These are phyloP conservation scores for Cocos nucifera DNA, from an alignment of 176 grass and related monocot genomes.

Conservation along the genomic window DNA sequence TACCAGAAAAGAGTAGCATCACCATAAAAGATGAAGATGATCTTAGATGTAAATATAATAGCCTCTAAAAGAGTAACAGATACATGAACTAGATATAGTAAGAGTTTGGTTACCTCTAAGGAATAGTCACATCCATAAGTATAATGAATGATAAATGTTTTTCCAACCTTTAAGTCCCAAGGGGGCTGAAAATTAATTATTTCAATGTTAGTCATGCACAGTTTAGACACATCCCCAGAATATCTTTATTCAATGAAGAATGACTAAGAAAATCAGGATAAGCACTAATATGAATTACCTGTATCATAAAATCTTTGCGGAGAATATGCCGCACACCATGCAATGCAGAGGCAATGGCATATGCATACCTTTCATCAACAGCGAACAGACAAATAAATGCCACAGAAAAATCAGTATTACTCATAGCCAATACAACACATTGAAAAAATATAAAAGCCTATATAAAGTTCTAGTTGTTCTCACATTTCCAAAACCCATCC, in stretches of 20 bases:
- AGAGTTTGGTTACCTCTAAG: constrained; percentile 47
- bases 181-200: constrained; percentile 55
- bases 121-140: constrained; percentile 94
- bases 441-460: constrained; percentile 4
- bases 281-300: constrained; percentile 28
- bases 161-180: constrained; percentile 74
- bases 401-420: not conserved
- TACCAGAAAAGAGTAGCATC: not conserved
- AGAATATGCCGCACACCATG: constrained; percentile 82
- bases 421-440: constrained; percentile 1
- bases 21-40: not conserved
- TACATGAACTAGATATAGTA: not conserved
- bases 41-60: not conserved
- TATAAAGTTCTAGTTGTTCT: not conserved
- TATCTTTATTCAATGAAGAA: no score
- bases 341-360: constrained; percentile 86
- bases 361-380: constrained; percentile 56
- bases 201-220: not conserved
- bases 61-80: not conserved
- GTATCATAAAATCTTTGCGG: constrained; percentile 91
- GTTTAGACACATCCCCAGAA: no score
- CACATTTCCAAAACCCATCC: constrained; percentile 97
- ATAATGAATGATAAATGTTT: constrained; percentile 94
- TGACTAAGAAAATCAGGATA: no score
- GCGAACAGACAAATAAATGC: not conserved